Base-by-base conservation (phyloP, 2,329 filamentous ascomycete genomes). In the Remersonia thermophila region DNA sequence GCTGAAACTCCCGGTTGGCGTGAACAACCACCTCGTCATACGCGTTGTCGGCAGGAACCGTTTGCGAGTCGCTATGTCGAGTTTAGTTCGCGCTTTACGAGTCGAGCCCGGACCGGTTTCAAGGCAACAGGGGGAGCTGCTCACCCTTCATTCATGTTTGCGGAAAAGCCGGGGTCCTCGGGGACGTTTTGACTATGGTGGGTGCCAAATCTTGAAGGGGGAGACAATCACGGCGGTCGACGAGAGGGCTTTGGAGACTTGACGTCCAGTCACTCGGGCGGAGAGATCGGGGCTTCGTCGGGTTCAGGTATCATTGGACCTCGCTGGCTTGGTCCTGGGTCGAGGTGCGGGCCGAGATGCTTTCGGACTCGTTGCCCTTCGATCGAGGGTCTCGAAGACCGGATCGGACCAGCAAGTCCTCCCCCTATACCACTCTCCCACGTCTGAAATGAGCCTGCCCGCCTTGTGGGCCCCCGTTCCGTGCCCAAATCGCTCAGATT, bases 1-100 rank as follows among this genome's bases (percentile, higher is more conserved):
- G 67, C 46, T 85, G 80, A 53, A 75, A 85, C 32, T 69, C 65
- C 51, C 81, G 68, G 41, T 74, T 75, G 53, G 77, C 64, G 45
- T 77, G 61, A 12, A 64, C 61, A 40, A 80, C 58, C 4, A 71
- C 77, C 49, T 78, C 68, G 45, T 71, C 61, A 50, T 72, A 73
- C 30, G 59, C 59, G 37, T 68, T 66, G 55, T 80, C 75, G 47
- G 82, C 59, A 45, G 65, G 61, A 40, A 60, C 63, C 33, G 62
- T 72, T 45, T 60, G 60, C 45, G 54, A 53, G 47, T 65, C 61
- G 46, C 68, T 73, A 51, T 41, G 36, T 35, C 15, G 32, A 20
- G 40, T 36, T 51, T 46, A 49, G 45, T 33, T 9, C 15, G 36
- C 12, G 32, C 12, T 27, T n/a, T 26, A 14, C 29, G 20, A 16